Evolutionary conservation across 1,284 basidiomycete genomes (phyloP), one percentile per base, ranked within the genome.

Genomic region (Puccinia coronata): DNA sequence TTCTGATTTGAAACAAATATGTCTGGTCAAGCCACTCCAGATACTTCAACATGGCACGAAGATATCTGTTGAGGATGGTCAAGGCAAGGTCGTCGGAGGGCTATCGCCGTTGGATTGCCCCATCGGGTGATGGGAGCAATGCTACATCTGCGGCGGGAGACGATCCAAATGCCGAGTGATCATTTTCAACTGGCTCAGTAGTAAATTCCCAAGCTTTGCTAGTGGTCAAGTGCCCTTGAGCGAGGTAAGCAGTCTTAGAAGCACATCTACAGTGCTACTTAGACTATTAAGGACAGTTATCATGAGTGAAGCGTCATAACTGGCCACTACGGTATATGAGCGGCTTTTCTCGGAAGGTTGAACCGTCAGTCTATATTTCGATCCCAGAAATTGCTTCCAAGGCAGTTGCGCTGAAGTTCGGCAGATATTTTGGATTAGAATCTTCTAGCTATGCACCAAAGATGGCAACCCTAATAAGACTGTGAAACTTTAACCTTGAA

Each of bases 331-430:
- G 5, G 11, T 43, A 25, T 51, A 53, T 47, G 69, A 23, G 31
- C 5, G 36, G 49, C 25, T 53, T 71, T 39, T 36, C 69, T 71
- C 63, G 69, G 69, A 71, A 55, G 69, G 47, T 53, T 12, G 31
- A 20, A 31, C 43, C 28, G 49, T 71, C 69, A 71, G 49, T 51
- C 49, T 18, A 51, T 51, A 34, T 51, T 28, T 34, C 39, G 49
- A 71, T 36, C 69, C 69, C 49, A 71, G 69, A 71, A 53, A 71
- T 71, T 71, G 69, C 23, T 36, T 53, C 5, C 47, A 34, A 53
- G 69, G 47, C 31, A 71, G 47, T 71, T 53, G 25, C 25, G 25
- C 47, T 71, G 47, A 55, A 51, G 47, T 71, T 53, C 69, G 49
- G 49, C 69, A 47, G 49, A 71, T 51, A 71, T 34, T 51, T 31